Percentiles rank a stretch among this genome's conserved stretches.
Conservation (phyloP, 2,329 filamentous ascomycete species). For the Volutella citrinella region DNA sequence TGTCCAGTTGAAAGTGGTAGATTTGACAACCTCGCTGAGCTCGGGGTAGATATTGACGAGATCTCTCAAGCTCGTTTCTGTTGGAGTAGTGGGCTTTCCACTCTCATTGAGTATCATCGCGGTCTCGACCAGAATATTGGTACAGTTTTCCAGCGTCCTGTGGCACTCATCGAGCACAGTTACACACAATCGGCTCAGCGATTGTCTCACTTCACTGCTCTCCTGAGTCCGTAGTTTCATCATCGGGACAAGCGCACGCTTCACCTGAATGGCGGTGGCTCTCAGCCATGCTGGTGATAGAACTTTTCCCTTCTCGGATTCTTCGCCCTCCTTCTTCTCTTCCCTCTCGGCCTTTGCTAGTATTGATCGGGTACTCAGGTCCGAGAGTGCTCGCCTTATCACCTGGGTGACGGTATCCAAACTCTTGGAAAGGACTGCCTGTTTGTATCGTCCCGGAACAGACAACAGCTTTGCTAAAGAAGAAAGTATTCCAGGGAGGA, state of each 20-base stretch:
- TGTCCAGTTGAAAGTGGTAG: conserved; percentile 76
- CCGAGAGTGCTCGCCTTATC: conserved; percentile 54
- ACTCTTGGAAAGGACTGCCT: conserved; percentile 58
- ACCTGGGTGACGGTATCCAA: conserved; percentile 57
- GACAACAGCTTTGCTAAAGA: conserved; percentile 73
- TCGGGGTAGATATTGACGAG: conserved; percentile 61
- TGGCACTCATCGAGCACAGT: conserved; percentile 76
- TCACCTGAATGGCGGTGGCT: conserved; percentile 77
- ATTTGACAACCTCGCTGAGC: conserved; percentile 63
- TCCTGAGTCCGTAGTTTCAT: conserved; percentile 72
- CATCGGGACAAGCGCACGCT: conserved; percentile 75
- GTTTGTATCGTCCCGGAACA: conserved; percentile 57
- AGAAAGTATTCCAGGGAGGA: conserved; percentile 86
- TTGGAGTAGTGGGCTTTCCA: conserved; percentile 36
- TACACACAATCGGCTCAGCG: conserved; percentile 70
- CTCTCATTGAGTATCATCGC: conserved; percentile 65
- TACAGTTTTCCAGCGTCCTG: conserved; percentile 65
- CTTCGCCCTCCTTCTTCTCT: conserved; percentile 11
- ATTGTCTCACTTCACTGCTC: conserved; percentile 63
- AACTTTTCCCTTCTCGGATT: conserved; percentile 30
- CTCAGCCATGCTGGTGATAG: conserved; percentile 66
- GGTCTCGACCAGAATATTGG: conserved; percentile 74
- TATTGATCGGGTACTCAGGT: conserved; percentile 51
- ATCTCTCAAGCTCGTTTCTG: conserved; percentile 54
- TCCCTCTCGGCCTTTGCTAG: conserved; percentile 33